phyloP scores from a whole-genome alignment of 2,329 filamentous ascomycete species.

The Rhinocladiella similis region DNA sequence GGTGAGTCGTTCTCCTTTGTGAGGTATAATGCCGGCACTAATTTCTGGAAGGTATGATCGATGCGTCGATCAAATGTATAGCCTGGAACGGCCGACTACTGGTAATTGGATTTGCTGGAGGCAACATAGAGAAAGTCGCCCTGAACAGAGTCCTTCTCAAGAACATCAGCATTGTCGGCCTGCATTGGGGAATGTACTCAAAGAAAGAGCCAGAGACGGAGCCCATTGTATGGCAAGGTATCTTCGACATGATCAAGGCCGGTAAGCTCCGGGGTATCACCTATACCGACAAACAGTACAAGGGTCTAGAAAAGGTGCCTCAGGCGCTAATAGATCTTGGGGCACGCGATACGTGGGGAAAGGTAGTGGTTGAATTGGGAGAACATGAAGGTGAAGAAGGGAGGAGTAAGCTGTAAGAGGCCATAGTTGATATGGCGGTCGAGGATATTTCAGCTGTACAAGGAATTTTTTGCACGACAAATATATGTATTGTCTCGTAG shows the following conservation, averaged over 20 bases:
- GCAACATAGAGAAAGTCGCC: slow-evolving; percentile 84
- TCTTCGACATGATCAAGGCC: slow-evolving; percentile 73
- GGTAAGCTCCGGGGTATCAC: slow-evolving; percentile 81
- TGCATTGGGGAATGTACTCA: slow-evolving; percentile 87
- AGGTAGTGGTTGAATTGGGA: slow-evolving; percentile 86
- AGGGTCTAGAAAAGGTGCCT: slow-evolving; percentile 76
- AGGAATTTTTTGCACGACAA: no score
- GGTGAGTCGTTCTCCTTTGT: slow-evolving; percentile 46
- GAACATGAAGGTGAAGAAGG: slow-evolving; percentile 63
- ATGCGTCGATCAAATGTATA: slow-evolving; percentile 83
- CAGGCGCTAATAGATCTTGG: slow-evolving; percentile 76
- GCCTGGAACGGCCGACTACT: slow-evolving; percentile 90
- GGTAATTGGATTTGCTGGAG: slow-evolving; percentile 85
- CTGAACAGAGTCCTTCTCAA: slow-evolving; percentile 91
- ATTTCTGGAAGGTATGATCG: slow-evolving; percentile 58
- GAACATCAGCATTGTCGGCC: slow-evolving; percentile 85
- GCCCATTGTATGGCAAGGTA: slow-evolving; percentile 74
- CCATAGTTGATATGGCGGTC: neutral
- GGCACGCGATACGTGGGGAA: slow-evolving; percentile 85
- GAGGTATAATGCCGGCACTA: neutral
- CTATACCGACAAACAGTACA: slow-evolving; percentile 78
- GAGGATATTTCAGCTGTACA: neutral
- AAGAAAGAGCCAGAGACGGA: slow-evolving; percentile 71
- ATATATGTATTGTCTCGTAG: neutral
- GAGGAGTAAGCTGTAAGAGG: slow-evolving; percentile 37